Conservation (phyloP, 495 filamentous ascomycete genomes). For the Neurospora sp. region DNA sequence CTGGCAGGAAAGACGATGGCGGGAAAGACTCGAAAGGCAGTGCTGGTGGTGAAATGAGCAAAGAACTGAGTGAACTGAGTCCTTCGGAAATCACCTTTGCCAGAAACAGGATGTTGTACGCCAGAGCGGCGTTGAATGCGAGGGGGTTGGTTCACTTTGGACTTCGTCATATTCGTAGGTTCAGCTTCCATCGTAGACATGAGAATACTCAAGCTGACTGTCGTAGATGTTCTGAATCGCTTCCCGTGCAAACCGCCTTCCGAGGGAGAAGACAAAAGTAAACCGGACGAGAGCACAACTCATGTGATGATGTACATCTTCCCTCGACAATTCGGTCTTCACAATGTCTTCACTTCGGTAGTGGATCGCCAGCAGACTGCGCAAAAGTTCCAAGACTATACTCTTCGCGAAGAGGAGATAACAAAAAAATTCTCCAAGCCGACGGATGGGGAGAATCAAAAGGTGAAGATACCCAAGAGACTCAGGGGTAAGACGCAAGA, state of each 20-base stretch:
- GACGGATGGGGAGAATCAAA: slow-evolving; percentile 4
- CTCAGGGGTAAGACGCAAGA: slow-evolving; percentile 51
- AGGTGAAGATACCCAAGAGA: slow-evolving; percentile 57
- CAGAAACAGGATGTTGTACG: slow-evolving; percentile 80
- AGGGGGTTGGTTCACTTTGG: slow-evolving; percentile 62
- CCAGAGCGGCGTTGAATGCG: slow-evolving; percentile 55
- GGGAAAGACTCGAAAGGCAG: slow-evolving; percentile 1
- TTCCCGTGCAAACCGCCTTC: slow-evolving; percentile 35
- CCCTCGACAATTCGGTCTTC: slow-evolving; percentile 77
- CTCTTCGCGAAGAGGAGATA: slow-evolving; percentile 76
- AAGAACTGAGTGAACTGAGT: slow-evolving; percentile 21
- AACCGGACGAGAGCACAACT: slow-evolving; percentile 44
- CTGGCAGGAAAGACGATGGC: not conserved
- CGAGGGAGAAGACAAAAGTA: slow-evolving; percentile 8
- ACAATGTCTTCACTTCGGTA: slow-evolving; percentile 77
- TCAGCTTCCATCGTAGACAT: no score
- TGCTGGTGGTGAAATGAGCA: not conserved
- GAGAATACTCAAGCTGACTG: not conserved
- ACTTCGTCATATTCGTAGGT: slow-evolving; percentile 62
- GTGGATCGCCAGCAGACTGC: slow-evolving; percentile 53
- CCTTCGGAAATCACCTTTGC: slow-evolving; percentile 65
- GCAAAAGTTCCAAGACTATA: slow-evolving; percentile 72
- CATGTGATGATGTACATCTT: slow-evolving; percentile 90
- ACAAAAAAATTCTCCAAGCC: slow-evolving; percentile 22
- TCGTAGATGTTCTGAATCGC: slow-evolving; percentile 75